Conservation (phyloP, 192 early-diverging fungal genomes). For the Spinellus fusiger region DNA sequence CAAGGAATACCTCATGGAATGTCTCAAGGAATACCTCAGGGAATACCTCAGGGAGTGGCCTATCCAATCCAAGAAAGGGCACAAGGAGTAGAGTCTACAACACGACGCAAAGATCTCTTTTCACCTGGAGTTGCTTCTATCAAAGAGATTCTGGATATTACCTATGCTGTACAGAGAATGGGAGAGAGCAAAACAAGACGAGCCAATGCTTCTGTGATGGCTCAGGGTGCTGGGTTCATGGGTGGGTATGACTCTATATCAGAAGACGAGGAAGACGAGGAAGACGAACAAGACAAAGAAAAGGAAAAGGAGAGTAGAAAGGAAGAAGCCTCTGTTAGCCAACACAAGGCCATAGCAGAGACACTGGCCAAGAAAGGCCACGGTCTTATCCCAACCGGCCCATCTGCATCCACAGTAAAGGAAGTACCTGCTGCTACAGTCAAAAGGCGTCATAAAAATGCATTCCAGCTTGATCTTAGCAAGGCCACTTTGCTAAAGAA, state of each 20-base stretch:
- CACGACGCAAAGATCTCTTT: slow-evolving; percentile 46
- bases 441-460: slow-evolving; percentile 5
- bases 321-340: no score
- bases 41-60: background rate
- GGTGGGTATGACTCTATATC: slow-evolving; percentile 7
- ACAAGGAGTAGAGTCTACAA: no score
- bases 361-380: slow-evolving; percentile 12
- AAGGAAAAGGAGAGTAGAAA: no score
- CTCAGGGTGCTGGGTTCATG: slow-evolving; percentile 5
- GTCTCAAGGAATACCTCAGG: background rate
- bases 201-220: background rate
- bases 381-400: slow-evolving; percentile 13
- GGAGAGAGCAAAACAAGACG: slow-evolving; percentile 50
- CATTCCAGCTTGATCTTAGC: slow-evolving; percentile 37
- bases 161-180: slow-evolving; percentile 72
- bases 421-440: background rate
- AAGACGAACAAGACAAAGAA: background rate
- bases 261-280: slow-evolving; percentile 15
- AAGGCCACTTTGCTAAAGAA: slow-evolving; percentile 41
- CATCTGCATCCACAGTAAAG: background rate
- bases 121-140: slow-evolving; percentile 49
- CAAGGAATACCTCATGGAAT: background rate
- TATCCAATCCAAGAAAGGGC: slow-evolving; percentile 23
- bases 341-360: slow-evolving; percentile 18
- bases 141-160: slow-evolving; percentile 71